Percentiles rank a stretch among this genome's conserved stretches.
Conservation (phyloP, 176 grass and related monocot species). For the Cymbopogon citratus region DNA sequence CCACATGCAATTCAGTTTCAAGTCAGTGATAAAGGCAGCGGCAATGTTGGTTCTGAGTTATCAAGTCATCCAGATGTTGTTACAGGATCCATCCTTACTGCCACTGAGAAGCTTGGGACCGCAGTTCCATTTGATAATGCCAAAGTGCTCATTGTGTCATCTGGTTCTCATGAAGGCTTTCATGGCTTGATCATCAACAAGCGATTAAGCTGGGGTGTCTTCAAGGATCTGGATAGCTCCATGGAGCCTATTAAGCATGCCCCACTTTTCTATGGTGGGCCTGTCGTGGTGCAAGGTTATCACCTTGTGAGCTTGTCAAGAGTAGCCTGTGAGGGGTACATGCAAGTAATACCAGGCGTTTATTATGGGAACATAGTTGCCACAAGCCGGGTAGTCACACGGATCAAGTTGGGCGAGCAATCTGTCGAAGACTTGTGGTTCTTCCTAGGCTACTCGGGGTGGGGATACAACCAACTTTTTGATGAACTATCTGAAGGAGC, state of each 20-base stretch:
- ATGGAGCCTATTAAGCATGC: slow-evolving; percentile 52
- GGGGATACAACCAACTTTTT: slow-evolving; percentile 68
- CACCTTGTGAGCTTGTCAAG: slow-evolving; percentile 71
- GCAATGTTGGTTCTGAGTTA: slow-evolving; percentile 11
- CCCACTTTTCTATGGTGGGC: slow-evolving; percentile 77
- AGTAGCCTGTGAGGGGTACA: slow-evolving; percentile 53
- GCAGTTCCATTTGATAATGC: slow-evolving; percentile 66
- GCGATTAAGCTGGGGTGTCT: slow-evolving; percentile 62
- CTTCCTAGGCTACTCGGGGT: slow-evolving; percentile 76
- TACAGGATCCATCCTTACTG: slow-evolving; percentile 53
- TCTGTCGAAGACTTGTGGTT: slow-evolving; percentile 60
- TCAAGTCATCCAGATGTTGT: slow-evolving; percentile 20
- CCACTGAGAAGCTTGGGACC: slow-evolving; percentile 48
- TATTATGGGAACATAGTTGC: slow-evolving; percentile 69
- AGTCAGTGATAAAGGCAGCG: background rate
- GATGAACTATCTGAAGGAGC: slow-evolving; percentile 64
- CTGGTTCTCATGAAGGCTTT: slow-evolving; percentile 57
- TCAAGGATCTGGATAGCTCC: slow-evolving; percentile 58
- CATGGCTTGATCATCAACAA: slow-evolving; percentile 87
- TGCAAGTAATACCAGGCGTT: slow-evolving; percentile 41
- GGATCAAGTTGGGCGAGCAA: slow-evolving; percentile 47
- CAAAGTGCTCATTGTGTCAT: slow-evolving; percentile 56
- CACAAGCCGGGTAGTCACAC: slow-evolving; percentile 37
- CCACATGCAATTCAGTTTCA: slow-evolving; percentile 34
- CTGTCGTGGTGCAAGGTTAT: slow-evolving; percentile 57